Evolutionary conservation across 2,329 filamentous ascomycete species (phyloP).

Genomic region (Phaeosphaeria sp.): DNA sequence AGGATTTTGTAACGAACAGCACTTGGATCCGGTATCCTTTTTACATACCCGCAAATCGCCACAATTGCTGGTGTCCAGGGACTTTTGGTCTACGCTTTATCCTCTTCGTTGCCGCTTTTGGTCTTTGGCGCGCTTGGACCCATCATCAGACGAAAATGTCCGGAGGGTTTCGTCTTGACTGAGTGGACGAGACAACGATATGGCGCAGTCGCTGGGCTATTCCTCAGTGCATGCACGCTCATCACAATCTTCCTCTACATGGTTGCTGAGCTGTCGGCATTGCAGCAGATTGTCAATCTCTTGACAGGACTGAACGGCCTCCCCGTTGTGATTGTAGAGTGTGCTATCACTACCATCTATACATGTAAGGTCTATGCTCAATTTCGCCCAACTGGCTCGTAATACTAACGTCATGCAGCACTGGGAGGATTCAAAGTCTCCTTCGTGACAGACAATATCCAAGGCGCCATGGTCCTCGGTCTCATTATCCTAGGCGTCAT

Average conservation of each 20-base stretch:
- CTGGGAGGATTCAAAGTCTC: constrained; percentile 84
- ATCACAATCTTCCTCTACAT: constrained; percentile 87
- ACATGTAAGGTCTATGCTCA: constrained; percentile 64
- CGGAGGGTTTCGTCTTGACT: constrained; percentile 83
- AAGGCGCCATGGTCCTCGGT: constrained; percentile 77
- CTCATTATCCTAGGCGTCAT: constrained; percentile 79
- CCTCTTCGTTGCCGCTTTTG: constrained; percentile 75
- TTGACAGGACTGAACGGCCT: constrained; percentile 78
- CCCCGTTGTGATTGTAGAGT: constrained; percentile 79
- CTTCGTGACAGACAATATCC: constrained; percentile 83
- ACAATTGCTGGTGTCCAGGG: constrained; percentile 82
- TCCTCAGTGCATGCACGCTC: constrained; percentile 78
- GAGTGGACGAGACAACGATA: constrained; percentile 85
- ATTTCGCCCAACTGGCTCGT: neutral
- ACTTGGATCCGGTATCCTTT: constrained; percentile 83
- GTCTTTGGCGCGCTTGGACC: constrained; percentile 77
- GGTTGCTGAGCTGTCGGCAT: constrained; percentile 81
- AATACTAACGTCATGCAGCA: constrained; percentile 55
- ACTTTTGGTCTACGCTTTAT: constrained; percentile 75
- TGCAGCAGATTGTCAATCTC: constrained; percentile 78
- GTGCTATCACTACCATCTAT: constrained; percentile 80
- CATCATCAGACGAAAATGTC: constrained; percentile 79
- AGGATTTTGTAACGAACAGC: constrained; percentile 58
- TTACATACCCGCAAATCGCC: constrained; percentile 81
- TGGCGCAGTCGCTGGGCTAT: constrained; percentile 71